Evolutionary conservation across 2,329 filamentous ascomycete species (phyloP).

Genomic region (Aspergillus sp.): DNA sequence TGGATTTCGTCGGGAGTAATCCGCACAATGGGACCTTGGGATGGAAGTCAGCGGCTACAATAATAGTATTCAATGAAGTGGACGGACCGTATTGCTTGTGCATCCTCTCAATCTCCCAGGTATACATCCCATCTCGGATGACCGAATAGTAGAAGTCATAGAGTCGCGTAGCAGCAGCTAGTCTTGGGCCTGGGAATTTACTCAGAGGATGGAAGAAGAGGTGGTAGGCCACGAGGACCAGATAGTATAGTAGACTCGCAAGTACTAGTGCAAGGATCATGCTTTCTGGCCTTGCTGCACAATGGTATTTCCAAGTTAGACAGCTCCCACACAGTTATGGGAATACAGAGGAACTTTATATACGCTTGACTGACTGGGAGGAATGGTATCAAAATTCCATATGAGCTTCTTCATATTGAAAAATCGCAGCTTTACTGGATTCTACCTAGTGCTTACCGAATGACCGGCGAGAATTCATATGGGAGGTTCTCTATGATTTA

Average conservation of each 20-base stretch:
- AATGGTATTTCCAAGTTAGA: no score
- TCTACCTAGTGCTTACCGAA: no score
- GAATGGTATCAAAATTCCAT: no score
- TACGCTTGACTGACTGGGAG: no score
- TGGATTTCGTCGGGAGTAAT: constrained; percentile 37
- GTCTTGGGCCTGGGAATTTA: background rate
- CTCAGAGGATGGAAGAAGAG: background rate
- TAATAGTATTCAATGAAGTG: background rate
- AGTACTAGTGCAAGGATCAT: background rate
- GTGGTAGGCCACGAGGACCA: background rate
- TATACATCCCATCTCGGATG: background rate
- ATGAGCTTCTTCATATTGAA: no score
- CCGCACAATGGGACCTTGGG: constrained; percentile 21
- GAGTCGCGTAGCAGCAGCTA: background rate
- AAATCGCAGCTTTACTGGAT: no score
- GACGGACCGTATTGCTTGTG: background rate
- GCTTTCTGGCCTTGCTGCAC: background rate
- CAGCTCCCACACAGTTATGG: no score
- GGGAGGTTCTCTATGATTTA: no score
- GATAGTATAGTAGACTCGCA: background rate
- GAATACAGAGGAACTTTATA: no score
- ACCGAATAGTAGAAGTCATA: background rate
- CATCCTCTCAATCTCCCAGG: background rate
- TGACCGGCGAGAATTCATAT: no score
- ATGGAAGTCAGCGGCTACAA: background rate